Conservation (phyloP, 1,139 yeast genomes). For the Yamadazyma conglobata region DNA sequence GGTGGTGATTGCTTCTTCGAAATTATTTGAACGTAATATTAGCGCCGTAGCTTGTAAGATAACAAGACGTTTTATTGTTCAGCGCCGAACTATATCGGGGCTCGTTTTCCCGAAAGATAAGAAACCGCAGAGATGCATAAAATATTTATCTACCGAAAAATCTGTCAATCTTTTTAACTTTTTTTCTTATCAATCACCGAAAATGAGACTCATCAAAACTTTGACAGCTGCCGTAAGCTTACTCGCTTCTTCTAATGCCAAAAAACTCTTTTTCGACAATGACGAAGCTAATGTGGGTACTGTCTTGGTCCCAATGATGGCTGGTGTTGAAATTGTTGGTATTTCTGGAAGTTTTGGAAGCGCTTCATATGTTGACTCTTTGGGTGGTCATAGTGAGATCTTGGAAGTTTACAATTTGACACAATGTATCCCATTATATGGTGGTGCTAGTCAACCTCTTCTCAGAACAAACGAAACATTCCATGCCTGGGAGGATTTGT, state of each 20-base stretch:
- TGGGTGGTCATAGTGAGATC: slow-evolving; percentile 26
- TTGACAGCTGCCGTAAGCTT: slow-evolving; percentile 4
- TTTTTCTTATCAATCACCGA: no score
- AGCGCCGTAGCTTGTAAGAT: no score
- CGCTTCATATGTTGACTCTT: slow-evolving; percentile 31
- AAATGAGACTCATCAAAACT: no score
- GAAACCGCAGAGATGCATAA: no score
- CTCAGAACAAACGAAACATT: slow-evolving; percentile 36
- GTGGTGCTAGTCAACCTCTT: slow-evolving; percentile 36
- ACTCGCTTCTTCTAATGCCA: slow-evolving; percentile 9
- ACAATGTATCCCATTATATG: slow-evolving; percentile 35
- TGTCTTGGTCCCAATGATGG: slow-evolving; percentile 32
- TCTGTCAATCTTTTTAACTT: no score
- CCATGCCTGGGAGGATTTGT: slow-evolving; percentile 33
- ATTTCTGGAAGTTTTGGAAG: slow-evolving; percentile 36
- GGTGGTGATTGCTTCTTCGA: no score
- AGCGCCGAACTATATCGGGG: no score
- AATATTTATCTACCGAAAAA: no score
- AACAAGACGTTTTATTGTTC: no score
- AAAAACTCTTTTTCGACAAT: slow-evolving; percentile 37
- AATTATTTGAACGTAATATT: no score
- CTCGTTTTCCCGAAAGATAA: no score
- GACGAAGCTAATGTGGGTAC: slow-evolving; percentile 33
- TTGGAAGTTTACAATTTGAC: slow-evolving; percentile 27
- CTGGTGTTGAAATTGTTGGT: slow-evolving; percentile 37